phyloP scores from a whole-genome alignment of 192 early-diverging fungal species.

The Backusella luteola region DNA sequence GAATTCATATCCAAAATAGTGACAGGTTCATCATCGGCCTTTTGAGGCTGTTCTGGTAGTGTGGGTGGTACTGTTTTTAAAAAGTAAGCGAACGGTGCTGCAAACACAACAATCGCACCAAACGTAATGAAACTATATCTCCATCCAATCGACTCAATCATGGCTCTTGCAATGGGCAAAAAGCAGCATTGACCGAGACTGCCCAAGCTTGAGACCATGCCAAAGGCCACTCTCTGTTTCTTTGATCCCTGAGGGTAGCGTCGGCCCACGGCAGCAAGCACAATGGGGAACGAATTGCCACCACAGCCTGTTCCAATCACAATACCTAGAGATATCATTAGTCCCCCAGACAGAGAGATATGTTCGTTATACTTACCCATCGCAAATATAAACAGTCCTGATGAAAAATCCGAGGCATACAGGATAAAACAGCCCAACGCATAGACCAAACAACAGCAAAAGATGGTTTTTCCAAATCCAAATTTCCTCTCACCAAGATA shows the following conservation, averaged over 20 bases:
- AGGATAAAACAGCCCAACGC: slow-evolving; percentile 17
- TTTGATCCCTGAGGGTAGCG: slow-evolving; percentile 21
- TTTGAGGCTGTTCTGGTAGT: not conserved
- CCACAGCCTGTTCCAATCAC: slow-evolving; percentile 31
- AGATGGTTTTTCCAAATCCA: slow-evolving; percentile 23
- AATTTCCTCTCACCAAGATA: slow-evolving; percentile 23
- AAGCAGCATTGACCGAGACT: slow-evolving; percentile 39
- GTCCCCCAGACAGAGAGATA: too few relatives aligned
- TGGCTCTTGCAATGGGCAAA: slow-evolving; percentile 27
- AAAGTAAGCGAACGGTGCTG: slow-evolving; percentile 21
- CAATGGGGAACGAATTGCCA: slow-evolving; percentile 33
- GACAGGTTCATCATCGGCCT: not conserved
- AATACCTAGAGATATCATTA: not conserved
- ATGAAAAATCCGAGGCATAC: not conserved
- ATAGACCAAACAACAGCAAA: slow-evolving; percentile 9
- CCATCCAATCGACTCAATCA: slow-evolving; percentile 29
- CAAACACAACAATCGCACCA: not conserved
- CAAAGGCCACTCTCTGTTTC: slow-evolving; percentile 27
- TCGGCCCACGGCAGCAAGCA: slow-evolving; percentile 29
- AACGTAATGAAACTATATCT: slow-evolving; percentile 18
- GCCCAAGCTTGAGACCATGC: slow-evolving; percentile 35
- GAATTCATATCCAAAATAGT: not conserved
- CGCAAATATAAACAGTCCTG: slow-evolving; percentile 27
- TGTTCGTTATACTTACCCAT: not conserved
- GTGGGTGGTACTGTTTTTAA: slow-evolving; percentile 12